Percentiles rank a stretch among this genome's conserved stretches.
phyloP scores from a whole-genome alignment of 352 stramenopile species.

The Salisapilia sapeloensis region DNA sequence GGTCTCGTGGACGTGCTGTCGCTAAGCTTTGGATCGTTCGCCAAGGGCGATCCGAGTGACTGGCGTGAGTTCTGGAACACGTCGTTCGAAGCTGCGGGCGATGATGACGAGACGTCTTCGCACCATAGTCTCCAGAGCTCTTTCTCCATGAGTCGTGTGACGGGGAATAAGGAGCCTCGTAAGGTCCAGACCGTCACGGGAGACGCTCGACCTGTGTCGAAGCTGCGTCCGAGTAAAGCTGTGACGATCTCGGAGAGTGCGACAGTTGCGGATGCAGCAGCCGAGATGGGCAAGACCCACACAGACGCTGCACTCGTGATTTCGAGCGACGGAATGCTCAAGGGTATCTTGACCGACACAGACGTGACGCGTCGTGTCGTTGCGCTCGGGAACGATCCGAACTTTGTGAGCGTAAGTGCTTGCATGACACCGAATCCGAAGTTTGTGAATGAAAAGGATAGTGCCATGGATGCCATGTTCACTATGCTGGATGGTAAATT shows the following conservation, averaged over 20 bases:
- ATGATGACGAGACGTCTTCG: slow-evolving; percentile 62
- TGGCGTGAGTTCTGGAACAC: slow-evolving; percentile 85
- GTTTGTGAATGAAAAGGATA: slow-evolving; percentile 80
- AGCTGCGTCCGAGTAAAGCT: slow-evolving; percentile 75
- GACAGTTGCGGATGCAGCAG: slow-evolving; percentile 78
- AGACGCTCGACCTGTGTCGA: slow-evolving; percentile 84
- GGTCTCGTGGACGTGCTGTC: slow-evolving; percentile 79
- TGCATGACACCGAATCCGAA: slow-evolving; percentile 79
- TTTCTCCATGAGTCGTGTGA: slow-evolving; percentile 31
- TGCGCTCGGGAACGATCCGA: slow-evolving; percentile 68
- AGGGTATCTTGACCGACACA: slow-evolving; percentile 93
- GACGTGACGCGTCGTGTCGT: slow-evolving; percentile 78
- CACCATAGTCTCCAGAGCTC: slow-evolving; percentile 69
- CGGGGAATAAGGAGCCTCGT: slow-evolving; percentile 2
- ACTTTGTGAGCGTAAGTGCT: slow-evolving; percentile 69
- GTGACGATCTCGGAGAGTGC: slow-evolving; percentile 78
- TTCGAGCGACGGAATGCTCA: slow-evolving; percentile 72
- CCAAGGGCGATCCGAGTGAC: slow-evolving; percentile 72
- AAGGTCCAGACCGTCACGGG: slow-evolving; percentile 37
- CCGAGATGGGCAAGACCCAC: slow-evolving; percentile 81
- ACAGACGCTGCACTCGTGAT: slow-evolving; percentile 89
- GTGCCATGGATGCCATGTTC: slow-evolving; percentile 84
- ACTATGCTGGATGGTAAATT: slow-evolving; percentile 88
- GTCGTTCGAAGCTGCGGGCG: slow-evolving; percentile 58
- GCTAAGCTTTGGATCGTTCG: slow-evolving; percentile 78